Percentiles rank a stretch among this genome's conserved stretches.
phyloP scores from a whole-genome alignment of 768 basidiomycete genomes.

The Leccinum imitatum region DNA sequence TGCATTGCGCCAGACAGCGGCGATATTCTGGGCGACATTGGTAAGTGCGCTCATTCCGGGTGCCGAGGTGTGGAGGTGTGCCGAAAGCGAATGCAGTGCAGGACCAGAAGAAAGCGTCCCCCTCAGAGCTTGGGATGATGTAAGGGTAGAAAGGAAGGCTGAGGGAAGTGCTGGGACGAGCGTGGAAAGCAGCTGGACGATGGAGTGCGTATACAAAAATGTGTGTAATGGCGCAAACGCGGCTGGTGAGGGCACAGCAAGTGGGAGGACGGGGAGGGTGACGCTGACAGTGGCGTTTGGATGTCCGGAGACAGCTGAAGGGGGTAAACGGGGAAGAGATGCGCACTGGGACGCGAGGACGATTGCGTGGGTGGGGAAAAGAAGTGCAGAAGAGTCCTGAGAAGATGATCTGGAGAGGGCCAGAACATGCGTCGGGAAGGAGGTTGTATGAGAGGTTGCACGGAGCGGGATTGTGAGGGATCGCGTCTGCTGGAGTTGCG shows the following conservation, averaged over 20 bases:
- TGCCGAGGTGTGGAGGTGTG: constrained; percentile 50
- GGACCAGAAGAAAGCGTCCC: constrained; percentile 47
- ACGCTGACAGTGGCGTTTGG: constrained; percentile 35
- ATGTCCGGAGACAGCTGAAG: constrained; percentile 35
- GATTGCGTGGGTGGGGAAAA: constrained; percentile 70
- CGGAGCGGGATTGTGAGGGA: constrained; percentile 34
- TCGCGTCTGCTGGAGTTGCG: constrained; percentile 33
- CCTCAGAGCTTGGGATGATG: constrained; percentile 35
- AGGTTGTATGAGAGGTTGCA: constrained; percentile 22
- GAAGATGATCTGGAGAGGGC: constrained; percentile 40
- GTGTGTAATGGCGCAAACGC: constrained; percentile 58
- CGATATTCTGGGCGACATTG: constrained; percentile 46
- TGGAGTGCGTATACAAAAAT: constrained; percentile 67
- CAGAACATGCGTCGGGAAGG: constrained; percentile 52
- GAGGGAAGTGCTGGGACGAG: constrained; percentile 41
- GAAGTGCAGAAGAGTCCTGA: constrained; percentile 35
- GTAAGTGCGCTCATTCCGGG: constrained; percentile 47
- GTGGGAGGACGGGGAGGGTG: constrained; percentile 57
- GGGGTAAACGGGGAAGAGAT: constrained; percentile 55
- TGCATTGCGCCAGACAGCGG: constrained; percentile 72
- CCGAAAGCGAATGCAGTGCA: constrained; percentile 54
- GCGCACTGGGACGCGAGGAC: constrained; percentile 71
- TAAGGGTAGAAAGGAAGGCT: constrained; percentile 30
- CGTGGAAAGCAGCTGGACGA: constrained; percentile 47
- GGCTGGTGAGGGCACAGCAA: constrained; percentile 61